Conservation (phyloP, 805 yeast genomes). For the Alloascoidea africana region DNA sequence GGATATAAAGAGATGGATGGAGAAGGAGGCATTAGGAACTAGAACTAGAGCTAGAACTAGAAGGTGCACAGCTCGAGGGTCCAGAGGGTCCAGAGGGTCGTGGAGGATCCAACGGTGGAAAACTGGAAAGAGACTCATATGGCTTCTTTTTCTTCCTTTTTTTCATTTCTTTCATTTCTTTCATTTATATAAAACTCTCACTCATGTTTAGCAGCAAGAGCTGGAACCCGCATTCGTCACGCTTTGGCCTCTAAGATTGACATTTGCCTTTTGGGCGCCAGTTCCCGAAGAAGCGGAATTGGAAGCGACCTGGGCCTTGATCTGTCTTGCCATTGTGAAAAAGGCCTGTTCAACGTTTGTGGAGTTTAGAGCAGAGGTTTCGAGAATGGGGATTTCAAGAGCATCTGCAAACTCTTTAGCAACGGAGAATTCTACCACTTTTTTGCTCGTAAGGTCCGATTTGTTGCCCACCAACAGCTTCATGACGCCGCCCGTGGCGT, state of each 20-base stretch:
- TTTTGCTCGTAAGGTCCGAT: constrained; percentile 85
- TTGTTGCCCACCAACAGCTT: constrained; percentile 93
- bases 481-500: constrained; percentile 95
- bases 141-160: too few relatives aligned
- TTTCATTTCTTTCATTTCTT: too few relatives aligned
- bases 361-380: constrained; percentile 88
- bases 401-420: constrained; percentile 98
- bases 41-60: too few relatives aligned
- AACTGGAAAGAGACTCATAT: too few relatives aligned
- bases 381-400: constrained; percentile 85
- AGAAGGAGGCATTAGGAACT: too few relatives aligned
- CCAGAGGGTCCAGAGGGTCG: too few relatives aligned
- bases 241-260: constrained; percentile 23
- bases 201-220: constrained; percentile 5
- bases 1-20: too few relatives aligned
- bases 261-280: constrained; percentile 23
- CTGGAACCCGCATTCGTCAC: constrained; percentile 19
- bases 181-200: too few relatives aligned
- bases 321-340: constrained; percentile 96
- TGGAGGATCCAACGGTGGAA: too few relatives aligned
- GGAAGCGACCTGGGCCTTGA: constrained; percentile 85
- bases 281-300: constrained; percentile 22
- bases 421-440: constrained; percentile 88
- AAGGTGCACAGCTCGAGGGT: too few relatives aligned
- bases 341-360: constrained; percentile 98